Evolutionary conservation across 805 yeast genomes (phyloP).

Genomic region (Millerago galiae): DNA sequence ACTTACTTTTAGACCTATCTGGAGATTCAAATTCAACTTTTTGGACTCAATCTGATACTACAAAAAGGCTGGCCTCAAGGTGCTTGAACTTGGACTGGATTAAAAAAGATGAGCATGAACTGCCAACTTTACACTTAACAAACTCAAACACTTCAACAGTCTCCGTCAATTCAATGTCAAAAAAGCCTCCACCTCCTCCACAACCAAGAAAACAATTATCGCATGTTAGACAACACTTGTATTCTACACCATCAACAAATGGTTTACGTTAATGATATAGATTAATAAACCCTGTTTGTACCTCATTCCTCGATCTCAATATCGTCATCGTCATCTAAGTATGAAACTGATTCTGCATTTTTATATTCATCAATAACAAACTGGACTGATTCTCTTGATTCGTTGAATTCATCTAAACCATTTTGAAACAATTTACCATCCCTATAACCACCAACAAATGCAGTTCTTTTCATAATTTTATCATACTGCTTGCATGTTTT

Average conservation of each 20-base stretch:
- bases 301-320: conserved; percentile 22
- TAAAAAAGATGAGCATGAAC: conserved; percentile 2
- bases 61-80: conserved; percentile 35
- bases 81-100: conserved; percentile 28
- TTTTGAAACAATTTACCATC: conserved; percentile 34
- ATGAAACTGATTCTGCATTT: conserved; percentile 53
- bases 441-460: conserved; percentile 75
- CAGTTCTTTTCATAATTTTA: conserved; percentile 67
- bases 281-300: not conserved
- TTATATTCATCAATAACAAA: conserved; percentile 73
- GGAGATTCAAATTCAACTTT: conserved; percentile 24
- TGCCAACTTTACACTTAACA: conserved; percentile 10
- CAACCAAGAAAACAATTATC: conserved; percentile 25
- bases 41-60: conserved; percentile 31
- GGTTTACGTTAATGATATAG: conserved; percentile 1
- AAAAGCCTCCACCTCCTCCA: conserved; percentile 17
- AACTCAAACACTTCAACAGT: conserved; percentile 8
- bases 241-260: conserved; percentile 3
- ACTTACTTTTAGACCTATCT: conserved; percentile 44
- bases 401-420: conserved; percentile 62
- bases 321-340: conserved; percentile 35
- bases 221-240: conserved; percentile 4
- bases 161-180: conserved; percentile 29
- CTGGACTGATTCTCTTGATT: conserved; percentile 68
- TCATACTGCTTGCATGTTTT: conserved; percentile 75